Conservation (phyloP, 106 monocot genomes). For the Dendrobium officinale region DNA sequence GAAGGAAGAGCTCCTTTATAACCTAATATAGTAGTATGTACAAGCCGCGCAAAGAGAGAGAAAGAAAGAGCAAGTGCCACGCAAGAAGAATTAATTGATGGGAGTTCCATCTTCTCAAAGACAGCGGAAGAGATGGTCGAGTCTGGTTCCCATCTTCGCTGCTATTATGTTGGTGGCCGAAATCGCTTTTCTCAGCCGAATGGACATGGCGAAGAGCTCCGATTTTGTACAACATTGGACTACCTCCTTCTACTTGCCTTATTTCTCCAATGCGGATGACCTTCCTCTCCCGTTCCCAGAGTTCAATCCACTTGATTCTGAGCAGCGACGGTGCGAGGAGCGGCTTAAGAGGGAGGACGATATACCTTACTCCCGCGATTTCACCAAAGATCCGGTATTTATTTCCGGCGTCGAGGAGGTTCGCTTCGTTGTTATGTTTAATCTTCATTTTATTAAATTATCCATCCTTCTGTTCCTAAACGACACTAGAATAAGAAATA, state of each 20-base stretch:
- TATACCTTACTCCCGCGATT: slow-evolving; percentile 60
- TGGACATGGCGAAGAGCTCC: slow-evolving; percentile 37
- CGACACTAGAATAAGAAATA: too few species aligned
- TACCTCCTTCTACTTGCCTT: slow-evolving; percentile 37
- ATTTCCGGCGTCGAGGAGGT: slow-evolving; percentile 35
- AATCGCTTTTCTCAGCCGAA: slow-evolving; percentile 71
- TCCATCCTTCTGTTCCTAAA: too few species aligned
- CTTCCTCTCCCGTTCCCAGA: neutral
- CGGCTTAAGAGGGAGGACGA: slow-evolving; percentile 65
- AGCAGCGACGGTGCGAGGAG: slow-evolving; percentile 27
- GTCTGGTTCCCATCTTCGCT: slow-evolving; percentile 40
- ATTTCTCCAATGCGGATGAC: neutral
- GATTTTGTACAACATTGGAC: slow-evolving; percentile 52
- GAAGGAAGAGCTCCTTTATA: too few species aligned
- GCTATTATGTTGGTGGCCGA: slow-evolving; percentile 56
- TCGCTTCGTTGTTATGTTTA: slow-evolving; percentile 7
- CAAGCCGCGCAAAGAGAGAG: neutral
- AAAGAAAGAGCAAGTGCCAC: neutral
- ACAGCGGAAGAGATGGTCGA: slow-evolving; percentile 38
- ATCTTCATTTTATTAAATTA: neutral
- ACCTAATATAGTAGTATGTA: neutral
- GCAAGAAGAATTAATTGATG: neutral
- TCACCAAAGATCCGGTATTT: slow-evolving; percentile 57
- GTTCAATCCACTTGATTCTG: neutral
- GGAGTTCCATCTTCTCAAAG: neutral